A percentile compares a stretch with the other conserved stretches of the same genome.
Evolutionary conservation across 176 grass and related monocot species (phyloP).

Genomic region (Poa pratensis): DNA sequence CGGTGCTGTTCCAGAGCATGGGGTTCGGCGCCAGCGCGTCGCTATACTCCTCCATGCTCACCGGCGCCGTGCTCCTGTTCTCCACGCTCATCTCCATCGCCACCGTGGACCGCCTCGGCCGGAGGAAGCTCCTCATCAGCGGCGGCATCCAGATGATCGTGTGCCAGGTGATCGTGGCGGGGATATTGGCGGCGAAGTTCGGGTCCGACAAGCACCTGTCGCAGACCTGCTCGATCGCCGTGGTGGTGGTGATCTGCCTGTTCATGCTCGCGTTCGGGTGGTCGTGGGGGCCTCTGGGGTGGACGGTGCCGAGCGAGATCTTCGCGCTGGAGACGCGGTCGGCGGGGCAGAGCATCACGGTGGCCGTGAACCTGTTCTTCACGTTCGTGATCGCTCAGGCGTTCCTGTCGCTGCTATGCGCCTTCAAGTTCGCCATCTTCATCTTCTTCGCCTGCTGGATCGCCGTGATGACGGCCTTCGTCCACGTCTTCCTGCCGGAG

Average conservation of each 20-base stretch:
- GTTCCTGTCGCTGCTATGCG: slow-evolving; percentile 77
- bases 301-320: slow-evolving; percentile 95
- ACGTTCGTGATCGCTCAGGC: slow-evolving; percentile 88
- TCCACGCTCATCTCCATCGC: slow-evolving; percentile 54
- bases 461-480: slow-evolving; percentile 82
- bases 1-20: slow-evolving; percentile 96
- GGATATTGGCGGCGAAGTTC: slow-evolving; percentile 77
- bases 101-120: neutral
- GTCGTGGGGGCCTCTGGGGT: slow-evolving; percentile 93
- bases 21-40: slow-evolving; percentile 75
- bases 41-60: slow-evolving; percentile 85
- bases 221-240: slow-evolving; percentile 63
- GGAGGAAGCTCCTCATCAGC: slow-evolving; percentile 60
- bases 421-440: slow-evolving; percentile 93
- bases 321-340: slow-evolving; percentile 90
- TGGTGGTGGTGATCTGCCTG: slow-evolving; percentile 87
- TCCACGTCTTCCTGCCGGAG: slow-evolving; percentile 76
- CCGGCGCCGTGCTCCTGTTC: slow-evolving; percentile 74
- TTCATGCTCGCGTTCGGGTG: slow-evolving; percentile 90
- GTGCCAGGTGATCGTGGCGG: slow-evolving; percentile 85
- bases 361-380: slow-evolving; percentile 82
- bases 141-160: slow-evolving; percentile 91
- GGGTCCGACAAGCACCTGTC: slow-evolving; percentile 69
- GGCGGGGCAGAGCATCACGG: slow-evolving; percentile 95
- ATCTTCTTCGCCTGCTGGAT: slow-evolving; percentile 95